Evolutionary conservation across 2,329 filamentous ascomycete species (phyloP).

Genomic region (Aspergillus unguis): DNA sequence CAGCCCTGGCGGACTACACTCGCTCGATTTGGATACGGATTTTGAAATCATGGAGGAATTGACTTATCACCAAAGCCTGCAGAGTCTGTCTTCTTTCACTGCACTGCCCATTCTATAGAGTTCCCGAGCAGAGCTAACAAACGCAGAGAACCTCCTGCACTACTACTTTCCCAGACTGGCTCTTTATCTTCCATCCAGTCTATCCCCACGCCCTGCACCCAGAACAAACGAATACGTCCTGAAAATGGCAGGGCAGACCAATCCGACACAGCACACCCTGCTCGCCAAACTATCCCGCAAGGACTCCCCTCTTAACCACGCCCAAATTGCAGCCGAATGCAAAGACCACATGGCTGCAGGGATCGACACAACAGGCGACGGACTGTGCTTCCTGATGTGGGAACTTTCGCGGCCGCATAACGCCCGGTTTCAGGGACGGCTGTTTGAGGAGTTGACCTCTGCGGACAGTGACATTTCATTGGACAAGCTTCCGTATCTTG

Average conservation of each 20-base stretch:
- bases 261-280: slow-evolving; percentile 55
- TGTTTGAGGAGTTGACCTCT: slow-evolving; percentile 52
- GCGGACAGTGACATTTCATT: slow-evolving; percentile 37
- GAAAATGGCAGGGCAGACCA: slow-evolving; percentile 46
- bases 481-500: slow-evolving; percentile 53
- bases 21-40: slow-evolving; percentile 54
- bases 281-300: slow-evolving; percentile 58
- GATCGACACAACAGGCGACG: slow-evolving; percentile 69
- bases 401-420: slow-evolving; percentile 62
- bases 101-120: neutral
- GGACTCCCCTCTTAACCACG: slow-evolving; percentile 46
- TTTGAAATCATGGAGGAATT: slow-evolving; percentile 66
- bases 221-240: slow-evolving; percentile 60
- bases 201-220: slow-evolving; percentile 56
- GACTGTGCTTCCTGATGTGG: slow-evolving; percentile 68
- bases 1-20: slow-evolving; percentile 62
- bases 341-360: slow-evolving; percentile 70
- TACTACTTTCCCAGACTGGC: slow-evolving; percentile 57
- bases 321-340: slow-evolving; percentile 64
- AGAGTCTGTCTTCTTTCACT: slow-evolving; percentile 48
- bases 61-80: slow-evolving; percentile 64
- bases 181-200: slow-evolving; percentile 45
- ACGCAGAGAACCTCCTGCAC: slow-evolving; percentile 57
- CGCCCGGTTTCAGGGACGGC: slow-evolving; percentile 48
- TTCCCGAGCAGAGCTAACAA: neutral